Percentiles rank a stretch among this genome's conserved stretches.
Conservation (phyloP, 768 basidiomycete species). For the Clavaria fumosa region DNA sequence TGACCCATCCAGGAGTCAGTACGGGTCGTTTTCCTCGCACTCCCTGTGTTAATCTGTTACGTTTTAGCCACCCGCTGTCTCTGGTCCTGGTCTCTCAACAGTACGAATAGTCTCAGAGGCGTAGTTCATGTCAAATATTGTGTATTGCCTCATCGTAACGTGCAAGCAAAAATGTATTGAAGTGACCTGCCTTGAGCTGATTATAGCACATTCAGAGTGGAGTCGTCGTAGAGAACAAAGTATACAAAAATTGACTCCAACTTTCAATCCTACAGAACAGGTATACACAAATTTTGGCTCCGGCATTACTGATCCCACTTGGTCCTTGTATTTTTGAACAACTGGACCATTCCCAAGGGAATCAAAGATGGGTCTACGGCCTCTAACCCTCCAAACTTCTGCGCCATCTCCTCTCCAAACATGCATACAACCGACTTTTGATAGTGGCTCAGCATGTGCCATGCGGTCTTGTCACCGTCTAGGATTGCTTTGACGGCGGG, state of each 20-base stretch:
- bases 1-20: too few relatives aligned
- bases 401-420: slow-evolving; percentile 25
- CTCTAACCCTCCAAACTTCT: slow-evolving; percentile 25
- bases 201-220: slow-evolving; percentile 40
- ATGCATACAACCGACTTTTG: slow-evolving; percentile 23
- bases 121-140: too few relatives aligned
- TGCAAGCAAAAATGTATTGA: slow-evolving; percentile 10
- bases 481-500: slow-evolving; percentile 10
- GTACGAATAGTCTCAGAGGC: too few relatives aligned
- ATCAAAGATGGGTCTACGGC: slow-evolving; percentile 26
- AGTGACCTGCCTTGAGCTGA: slow-evolving; percentile 37
- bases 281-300: background rate
- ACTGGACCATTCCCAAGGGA: slow-evolving; percentile 26
- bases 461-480: slow-evolving; percentile 2
- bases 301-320: slow-evolving; percentile 17
- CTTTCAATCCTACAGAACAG: background rate
- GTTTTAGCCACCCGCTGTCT: too few relatives aligned
- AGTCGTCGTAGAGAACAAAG: slow-evolving; percentile 11
- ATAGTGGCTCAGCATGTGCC: slow-evolving; percentile 16
- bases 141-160: too few relatives aligned
- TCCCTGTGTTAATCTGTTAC: too few relatives aligned
- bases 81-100: too few relatives aligned
- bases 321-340: too few relatives aligned
- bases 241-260: background rate
- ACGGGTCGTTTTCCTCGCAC: too few relatives aligned